Base-by-base conservation (phyloP, 2,329 filamentous ascomycete species). In the Diaporthe ampelina region DNA sequence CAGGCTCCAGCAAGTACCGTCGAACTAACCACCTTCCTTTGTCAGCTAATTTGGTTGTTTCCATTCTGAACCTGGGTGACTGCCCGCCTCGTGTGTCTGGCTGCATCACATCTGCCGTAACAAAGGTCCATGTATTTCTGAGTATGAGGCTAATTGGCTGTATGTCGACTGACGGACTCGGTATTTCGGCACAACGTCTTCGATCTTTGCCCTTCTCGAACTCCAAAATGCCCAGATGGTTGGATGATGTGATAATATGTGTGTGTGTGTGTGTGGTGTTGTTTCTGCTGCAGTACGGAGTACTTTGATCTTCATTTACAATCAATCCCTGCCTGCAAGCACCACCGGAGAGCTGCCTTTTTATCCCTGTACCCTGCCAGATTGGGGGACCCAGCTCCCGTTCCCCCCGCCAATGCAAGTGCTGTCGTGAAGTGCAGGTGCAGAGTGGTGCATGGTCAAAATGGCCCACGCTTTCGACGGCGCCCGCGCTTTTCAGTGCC, bases 361-460 rank as follows among this genome's bases (percentile, higher is more conserved):
- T 21, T 24, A 50, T 45, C 69, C 69, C 69, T 72, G 69, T 37
- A 13, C 69, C 56, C 57, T 63, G 57, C 56, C 50, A 61, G 69
- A 72, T 72, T 72, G 69, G 45, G 61, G 69, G 40, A 71, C 69
- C 69, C 69, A 63, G 69, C 69, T 72, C 69, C 69, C 69, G 69
- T 37, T 43, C 57, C 56, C 37, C 69, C 69, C 69, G 56, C 56
- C 56, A 59, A 63, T 72, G 57, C 61, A 67, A 50, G 61, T 26
- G 45, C 29, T 9, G 43, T 65, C 61, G 17, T 48, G 24, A 32
- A 65, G 15, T 45, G 43, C 43, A 45, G 45, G 58, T 35, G 40
- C 40, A 35, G 7, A 50, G 59, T 43, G 59, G 40, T 50, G 29
- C 29, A 11, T 10, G 10, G 35, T 37, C 11, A 17, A 43, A 43